Percentiles rank a stretch among this genome's conserved stretches.
phyloP scores from a whole-genome alignment of 163 green algal species.

The Prototheca cutis region DNA sequence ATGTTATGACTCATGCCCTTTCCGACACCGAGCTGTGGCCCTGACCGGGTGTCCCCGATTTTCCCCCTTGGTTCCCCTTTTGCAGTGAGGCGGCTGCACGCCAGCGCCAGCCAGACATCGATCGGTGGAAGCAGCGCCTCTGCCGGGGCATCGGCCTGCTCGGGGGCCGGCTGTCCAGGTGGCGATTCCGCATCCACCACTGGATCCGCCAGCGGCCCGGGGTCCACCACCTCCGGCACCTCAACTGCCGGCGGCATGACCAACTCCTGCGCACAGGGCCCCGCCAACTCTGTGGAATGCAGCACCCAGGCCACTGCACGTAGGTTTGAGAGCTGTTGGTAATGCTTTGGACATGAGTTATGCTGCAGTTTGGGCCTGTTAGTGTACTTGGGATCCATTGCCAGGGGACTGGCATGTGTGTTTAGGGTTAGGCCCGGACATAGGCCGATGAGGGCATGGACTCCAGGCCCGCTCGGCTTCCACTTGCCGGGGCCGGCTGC shows the following conservation, averaged over 20 bases:
- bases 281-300: not conserved
- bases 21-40: too few relatives aligned
- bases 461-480: not conserved
- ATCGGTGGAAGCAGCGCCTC: not conserved
- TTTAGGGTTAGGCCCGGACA: too few relatives aligned
- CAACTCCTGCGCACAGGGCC: not conserved
- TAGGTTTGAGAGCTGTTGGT: too few relatives aligned
- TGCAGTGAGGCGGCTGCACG: not conserved
- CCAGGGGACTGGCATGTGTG: not conserved
- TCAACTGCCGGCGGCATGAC: not conserved
- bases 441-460: not conserved
- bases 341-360: too few relatives aligned
- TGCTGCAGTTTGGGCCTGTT: too few relatives aligned
- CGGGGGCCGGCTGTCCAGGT: not conserved
- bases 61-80: too few relatives aligned
- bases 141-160: not conserved
- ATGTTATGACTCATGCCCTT: too few relatives aligned
- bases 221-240: not conserved
- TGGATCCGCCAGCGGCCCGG: not conserved
- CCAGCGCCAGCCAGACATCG: not conserved
- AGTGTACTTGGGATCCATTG: not conserved
- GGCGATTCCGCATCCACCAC: not conserved
- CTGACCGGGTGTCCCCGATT: too few relatives aligned
- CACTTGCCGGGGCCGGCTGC: not conserved
- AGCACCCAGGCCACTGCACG: not conserved